Conservation (phyloP, 192 early-diverging fungal genomes). For the Diversispora epigaea region DNA sequence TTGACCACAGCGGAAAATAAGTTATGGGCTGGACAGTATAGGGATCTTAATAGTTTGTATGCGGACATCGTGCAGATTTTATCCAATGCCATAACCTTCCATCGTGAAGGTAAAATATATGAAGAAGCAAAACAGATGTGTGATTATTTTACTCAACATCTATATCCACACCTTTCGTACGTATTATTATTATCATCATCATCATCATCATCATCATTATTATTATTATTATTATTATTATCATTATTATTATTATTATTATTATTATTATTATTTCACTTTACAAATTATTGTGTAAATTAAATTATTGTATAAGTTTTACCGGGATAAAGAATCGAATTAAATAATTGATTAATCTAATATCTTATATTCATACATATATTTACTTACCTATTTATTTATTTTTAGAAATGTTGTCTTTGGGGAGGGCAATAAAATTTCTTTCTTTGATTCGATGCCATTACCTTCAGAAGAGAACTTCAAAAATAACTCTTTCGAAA, state of each 20-base stretch:
- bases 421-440: background rate
- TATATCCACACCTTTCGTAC: conserved; percentile 3
- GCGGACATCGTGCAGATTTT: conserved; percentile 15
- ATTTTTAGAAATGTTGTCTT: background rate
- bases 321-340: too few species aligned
- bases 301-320: too few species aligned
- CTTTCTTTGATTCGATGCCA: background rate
- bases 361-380: too few species aligned
- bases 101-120: conserved; percentile 1
- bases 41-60: conserved; percentile 1
- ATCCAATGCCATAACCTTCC: conserved; percentile 18
- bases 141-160: background rate
- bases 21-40: conserved; percentile 42
- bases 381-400: too few species aligned
- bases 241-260: background rate
- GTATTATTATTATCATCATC: background rate
- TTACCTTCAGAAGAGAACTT: conserved; percentile 9
- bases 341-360: too few species aligned
- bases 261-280: too few species aligned
- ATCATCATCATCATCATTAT: too few species aligned
- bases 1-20: conserved; percentile 52
- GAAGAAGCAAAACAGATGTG: conserved; percentile 17
- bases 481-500: background rate
- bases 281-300: too few species aligned
- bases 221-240: background rate